A percentile compares a stretch with the other conserved stretches of the same genome.
These are phyloP conservation scores for Peronospora destructor DNA, from an alignment of 352 stramenopile species.

Conservation along the genomic window DNA sequence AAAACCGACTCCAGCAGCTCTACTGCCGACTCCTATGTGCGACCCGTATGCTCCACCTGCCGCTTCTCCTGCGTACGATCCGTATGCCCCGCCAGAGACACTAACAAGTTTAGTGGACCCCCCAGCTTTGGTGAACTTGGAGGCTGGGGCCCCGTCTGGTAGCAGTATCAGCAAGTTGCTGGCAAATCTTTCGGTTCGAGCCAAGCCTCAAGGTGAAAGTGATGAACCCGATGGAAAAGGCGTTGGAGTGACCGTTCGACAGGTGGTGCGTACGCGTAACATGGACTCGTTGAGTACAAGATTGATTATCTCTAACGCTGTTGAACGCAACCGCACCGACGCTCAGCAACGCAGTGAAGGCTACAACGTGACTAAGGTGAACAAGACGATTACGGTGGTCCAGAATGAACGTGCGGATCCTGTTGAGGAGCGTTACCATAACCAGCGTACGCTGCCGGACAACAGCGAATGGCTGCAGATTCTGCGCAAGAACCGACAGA, in stretches of 20 bases:
- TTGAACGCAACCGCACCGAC: slow-evolving; percentile 55
- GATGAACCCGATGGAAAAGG: slow-evolving; percentile 65
- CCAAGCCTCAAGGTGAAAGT: slow-evolving; percentile 34
- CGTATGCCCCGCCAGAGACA: slow-evolving; percentile 27
- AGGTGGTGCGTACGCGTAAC: slow-evolving; percentile 44
- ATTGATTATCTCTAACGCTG: slow-evolving; percentile 61
- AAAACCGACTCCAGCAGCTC: slow-evolving; percentile 12
- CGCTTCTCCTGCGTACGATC: slow-evolving; percentile 23
- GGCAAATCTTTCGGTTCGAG: slow-evolving; percentile 48
- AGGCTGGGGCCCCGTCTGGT: slow-evolving; percentile 26
- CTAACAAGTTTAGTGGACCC: slow-evolving; percentile 29
- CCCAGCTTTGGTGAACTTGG: slow-evolving; percentile 41
- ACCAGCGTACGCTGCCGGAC: slow-evolving; percentile 57
- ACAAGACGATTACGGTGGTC: slow-evolving; percentile 60
- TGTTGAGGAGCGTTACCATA: slow-evolving; percentile 66
- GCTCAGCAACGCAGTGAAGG: slow-evolving; percentile 49
- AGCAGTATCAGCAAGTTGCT: slow-evolving; percentile 58
- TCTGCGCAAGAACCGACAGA: slow-evolving; percentile 63
- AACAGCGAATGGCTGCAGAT: slow-evolving; percentile 69
- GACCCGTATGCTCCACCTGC: slow-evolving; percentile 26
- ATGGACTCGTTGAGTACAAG: slow-evolving; percentile 72
- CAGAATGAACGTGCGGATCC: slow-evolving; percentile 50
- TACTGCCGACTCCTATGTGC: slow-evolving; percentile 14
- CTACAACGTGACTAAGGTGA: slow-evolving; percentile 74
- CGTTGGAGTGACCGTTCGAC: slow-evolving; percentile 47